Evolutionary conservation across 2,329 filamentous ascomycete genomes (phyloP).

Genomic region (Fusarium chlamydosporum): DNA sequence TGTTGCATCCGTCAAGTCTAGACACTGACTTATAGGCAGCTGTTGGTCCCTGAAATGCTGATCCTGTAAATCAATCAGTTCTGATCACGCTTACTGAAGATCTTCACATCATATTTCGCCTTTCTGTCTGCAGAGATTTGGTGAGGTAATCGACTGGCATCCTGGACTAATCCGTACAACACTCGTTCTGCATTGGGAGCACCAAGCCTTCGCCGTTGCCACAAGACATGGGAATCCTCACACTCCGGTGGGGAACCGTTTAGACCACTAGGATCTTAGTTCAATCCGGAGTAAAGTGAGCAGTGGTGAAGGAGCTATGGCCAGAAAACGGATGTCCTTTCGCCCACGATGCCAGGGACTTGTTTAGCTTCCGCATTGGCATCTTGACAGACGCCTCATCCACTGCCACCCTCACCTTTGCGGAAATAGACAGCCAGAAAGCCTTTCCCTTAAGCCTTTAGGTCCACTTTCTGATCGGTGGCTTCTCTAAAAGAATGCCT

Average conservation of each 20-base stretch:
- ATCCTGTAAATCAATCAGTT: background rate
- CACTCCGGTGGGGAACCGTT: constrained; percentile 14
- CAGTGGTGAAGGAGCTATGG: constrained; percentile 16
- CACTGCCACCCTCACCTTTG: background rate
- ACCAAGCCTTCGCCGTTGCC: constrained; percentile 3
- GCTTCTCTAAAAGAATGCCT: constrained; percentile 29
- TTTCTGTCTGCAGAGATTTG: background rate
- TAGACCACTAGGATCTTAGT: constrained; percentile 11
- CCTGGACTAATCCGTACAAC: constrained; percentile 16
- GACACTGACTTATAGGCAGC: background rate
- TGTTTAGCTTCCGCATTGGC: constrained; percentile 31
- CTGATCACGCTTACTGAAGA: background rate
- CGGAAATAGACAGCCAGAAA: constrained; percentile 12
- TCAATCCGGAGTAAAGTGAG: background rate
- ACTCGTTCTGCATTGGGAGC: constrained; percentile 9
- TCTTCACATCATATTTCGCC: constrained; percentile 9
- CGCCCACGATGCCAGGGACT: background rate
- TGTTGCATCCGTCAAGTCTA: background rate
- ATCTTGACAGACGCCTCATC: constrained; percentile 20
- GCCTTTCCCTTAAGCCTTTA: background rate
- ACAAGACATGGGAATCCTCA: background rate
- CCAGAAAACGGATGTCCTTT: constrained; percentile 3
- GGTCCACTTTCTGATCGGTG: background rate
- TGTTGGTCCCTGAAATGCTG: constrained; percentile 13
- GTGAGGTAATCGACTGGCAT: background rate